These are phyloP conservation scores for Pterocarpus macrocarpus DNA, from an alignment of 306 rosid genomes.

Conservation along the genomic window DNA sequence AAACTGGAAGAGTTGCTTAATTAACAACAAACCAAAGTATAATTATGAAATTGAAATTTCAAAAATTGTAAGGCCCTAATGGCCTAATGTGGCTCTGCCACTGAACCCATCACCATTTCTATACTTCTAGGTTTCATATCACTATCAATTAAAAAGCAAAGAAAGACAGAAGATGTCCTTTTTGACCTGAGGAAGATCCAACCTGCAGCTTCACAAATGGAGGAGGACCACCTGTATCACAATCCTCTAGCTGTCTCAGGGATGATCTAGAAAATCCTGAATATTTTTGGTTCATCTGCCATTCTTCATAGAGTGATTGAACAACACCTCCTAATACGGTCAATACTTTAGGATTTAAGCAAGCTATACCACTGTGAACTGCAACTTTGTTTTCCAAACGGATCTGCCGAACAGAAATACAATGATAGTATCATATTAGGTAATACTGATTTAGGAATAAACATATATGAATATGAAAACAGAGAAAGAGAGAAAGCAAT, in stretches of 20 bases:
- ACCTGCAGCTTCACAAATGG: slow-evolving; percentile 91
- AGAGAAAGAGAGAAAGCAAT: slow-evolving; percentile 23
- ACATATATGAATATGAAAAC: slow-evolving; percentile 15
- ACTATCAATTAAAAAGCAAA: slow-evolving; percentile 17
- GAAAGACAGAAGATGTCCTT: slow-evolving; percentile 1
- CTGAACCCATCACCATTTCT: background rate
- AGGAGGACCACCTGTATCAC: slow-evolving; percentile 81
- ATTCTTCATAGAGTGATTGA: slow-evolving; percentile 83
- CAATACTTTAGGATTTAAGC: slow-evolving; percentile 75
- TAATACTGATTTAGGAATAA: slow-evolving; percentile 16
- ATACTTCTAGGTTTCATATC: background rate
- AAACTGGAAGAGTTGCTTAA: background rate
- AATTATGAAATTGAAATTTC: too few relatives aligned
- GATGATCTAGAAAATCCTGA: slow-evolving; percentile 80
- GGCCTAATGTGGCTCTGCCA: too few relatives aligned
- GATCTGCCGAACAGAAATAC: slow-evolving; percentile 64
- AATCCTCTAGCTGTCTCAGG: slow-evolving; percentile 64
- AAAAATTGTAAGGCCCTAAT: too few relatives aligned
- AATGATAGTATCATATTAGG: slow-evolving; percentile 20
- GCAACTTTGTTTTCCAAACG: slow-evolving; percentile 77
- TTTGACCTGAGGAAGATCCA: slow-evolving; percentile 64
- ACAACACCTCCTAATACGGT: slow-evolving; percentile 87
- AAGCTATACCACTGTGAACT: slow-evolving; percentile 68
- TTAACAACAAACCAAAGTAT: background rate
- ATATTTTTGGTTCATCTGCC: slow-evolving; percentile 91